Conservation (phyloP, 73 alveolate genomes). For the Paramecium pentaurelia region DNA sequence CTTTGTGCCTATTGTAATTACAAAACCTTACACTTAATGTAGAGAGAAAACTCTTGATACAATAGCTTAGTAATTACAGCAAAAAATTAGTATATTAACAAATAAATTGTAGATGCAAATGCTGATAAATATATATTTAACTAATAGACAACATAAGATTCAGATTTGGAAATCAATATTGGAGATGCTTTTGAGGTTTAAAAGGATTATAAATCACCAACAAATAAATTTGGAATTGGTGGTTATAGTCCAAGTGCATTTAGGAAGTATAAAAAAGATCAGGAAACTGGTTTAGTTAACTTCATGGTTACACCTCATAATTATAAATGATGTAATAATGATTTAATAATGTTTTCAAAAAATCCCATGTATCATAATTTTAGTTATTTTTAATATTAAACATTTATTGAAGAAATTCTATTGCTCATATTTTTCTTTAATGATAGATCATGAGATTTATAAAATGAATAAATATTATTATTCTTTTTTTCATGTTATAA, state of each 20-base stretch:
- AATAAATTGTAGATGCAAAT: background rate
- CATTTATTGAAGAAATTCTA: background rate
- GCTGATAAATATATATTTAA: background rate
- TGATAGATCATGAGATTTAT: background rate
- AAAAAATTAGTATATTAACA: background rate
- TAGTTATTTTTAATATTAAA: background rate
- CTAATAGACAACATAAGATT: background rate
- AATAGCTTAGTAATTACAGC: background rate
- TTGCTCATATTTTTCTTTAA: background rate
- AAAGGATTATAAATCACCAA: background rate
- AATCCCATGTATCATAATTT: background rate
- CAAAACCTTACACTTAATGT: background rate
- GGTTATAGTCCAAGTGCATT: slow-evolving; percentile 47
- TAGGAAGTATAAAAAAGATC: slow-evolving; percentile 19
- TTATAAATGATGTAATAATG: background rate
- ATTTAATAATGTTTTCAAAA: background rate
- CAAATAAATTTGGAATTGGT: background rate
- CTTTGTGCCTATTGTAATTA: background rate
- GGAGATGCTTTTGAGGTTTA: background rate
- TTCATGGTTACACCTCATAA: slow-evolving; percentile 13
- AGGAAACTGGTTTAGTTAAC: background rate
- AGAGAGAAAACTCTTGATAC: slow-evolving; percentile 1
- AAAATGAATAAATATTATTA: background rate
- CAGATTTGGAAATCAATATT: background rate
- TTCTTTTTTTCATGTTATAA: background rate